Evolutionary conservation across 495 filamentous ascomycete species (phyloP).

Genomic region (Friedmanniomyces simplex): DNA sequence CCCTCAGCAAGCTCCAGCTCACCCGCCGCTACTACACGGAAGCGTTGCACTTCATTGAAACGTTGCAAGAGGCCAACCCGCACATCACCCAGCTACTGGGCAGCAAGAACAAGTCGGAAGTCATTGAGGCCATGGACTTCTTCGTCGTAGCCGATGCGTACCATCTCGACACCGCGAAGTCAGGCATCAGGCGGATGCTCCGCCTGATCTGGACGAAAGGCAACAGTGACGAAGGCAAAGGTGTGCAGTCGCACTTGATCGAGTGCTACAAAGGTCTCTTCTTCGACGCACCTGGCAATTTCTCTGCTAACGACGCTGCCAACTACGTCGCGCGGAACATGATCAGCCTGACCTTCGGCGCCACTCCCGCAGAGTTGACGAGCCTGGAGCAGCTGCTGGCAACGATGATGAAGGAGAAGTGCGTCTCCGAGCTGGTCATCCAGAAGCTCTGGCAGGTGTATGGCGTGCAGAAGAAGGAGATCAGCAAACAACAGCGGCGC

Average conservation of each 20-base stretch:
- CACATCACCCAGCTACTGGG: conserved; percentile 77
- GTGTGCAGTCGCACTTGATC: conserved; percentile 91
- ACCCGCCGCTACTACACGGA: conserved; percentile 85
- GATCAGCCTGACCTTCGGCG: conserved; percentile 95
- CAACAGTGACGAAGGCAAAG: conserved; percentile 97
- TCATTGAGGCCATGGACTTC: conserved; percentile 98
- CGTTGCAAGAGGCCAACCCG: conserved; percentile 70
- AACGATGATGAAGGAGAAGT: conserved; percentile 92
- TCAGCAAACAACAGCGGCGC: conserved; percentile 81
- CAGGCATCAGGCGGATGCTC: conserved; percentile 86
- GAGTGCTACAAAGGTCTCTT: conserved; percentile 94
- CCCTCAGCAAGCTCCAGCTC: conserved; percentile 72
- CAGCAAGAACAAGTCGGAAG: conserved; percentile 92
- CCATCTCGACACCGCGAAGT: conserved; percentile 82
- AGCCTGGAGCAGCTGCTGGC: conserved; percentile 88
- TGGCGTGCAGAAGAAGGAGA: conserved; percentile 83
- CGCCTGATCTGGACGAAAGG: conserved; percentile 98
- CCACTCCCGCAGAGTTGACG: conserved; percentile 86
- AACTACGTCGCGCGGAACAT: conserved; percentile 97
- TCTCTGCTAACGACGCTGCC: conserved; percentile 79
- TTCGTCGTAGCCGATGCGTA: conserved; percentile 91
- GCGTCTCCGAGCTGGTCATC: conserved; percentile 76
- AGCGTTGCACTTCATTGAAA: conserved; percentile 87
- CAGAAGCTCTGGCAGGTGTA: conserved; percentile 97
- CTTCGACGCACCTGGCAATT: conserved; percentile 83